phyloP scores from a whole-genome alignment of 495 filamentous ascomycete genomes.

The Trichoderma reesei region DNA sequence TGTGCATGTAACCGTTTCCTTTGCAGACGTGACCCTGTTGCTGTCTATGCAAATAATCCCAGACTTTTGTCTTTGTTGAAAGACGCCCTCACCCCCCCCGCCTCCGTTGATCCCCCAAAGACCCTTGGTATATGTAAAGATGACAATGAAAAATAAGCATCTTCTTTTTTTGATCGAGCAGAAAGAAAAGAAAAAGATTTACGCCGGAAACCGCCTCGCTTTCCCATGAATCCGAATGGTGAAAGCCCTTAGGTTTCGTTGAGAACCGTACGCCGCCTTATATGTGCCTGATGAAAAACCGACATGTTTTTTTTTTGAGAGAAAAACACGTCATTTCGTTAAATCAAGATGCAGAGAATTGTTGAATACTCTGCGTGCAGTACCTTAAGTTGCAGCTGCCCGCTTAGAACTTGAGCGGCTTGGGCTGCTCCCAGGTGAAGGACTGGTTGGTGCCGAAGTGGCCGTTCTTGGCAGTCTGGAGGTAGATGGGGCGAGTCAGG shows the following conservation, averaged over 20 bases:
- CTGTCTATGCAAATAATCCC: conserved; percentile 20
- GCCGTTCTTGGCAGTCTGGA: conserved; percentile 96
- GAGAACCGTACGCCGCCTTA: conserved; percentile 27
- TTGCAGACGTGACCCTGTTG: conserved; percentile 23
- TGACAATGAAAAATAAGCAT: conserved; percentile 10
- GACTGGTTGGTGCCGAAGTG: conserved; percentile 95
- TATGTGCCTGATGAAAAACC: conserved; percentile 4
- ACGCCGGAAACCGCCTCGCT: conserved; percentile 17
- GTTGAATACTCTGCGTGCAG: conserved; percentile 27
- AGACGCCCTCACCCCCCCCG: too few relatives aligned
- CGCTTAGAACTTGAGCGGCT: conserved; percentile 79
- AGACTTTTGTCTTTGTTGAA: conserved; percentile 32
- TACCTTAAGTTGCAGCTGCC: conserved; percentile 19
- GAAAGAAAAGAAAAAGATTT: conserved; percentile 17
- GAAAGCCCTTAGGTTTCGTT: conserved; percentile 30
- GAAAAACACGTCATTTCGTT: conserved; percentile 13
- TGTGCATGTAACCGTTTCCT: conserved; percentile 16
- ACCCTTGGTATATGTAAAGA: conserved; percentile 3
- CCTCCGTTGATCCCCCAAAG: conserved; percentile 13
- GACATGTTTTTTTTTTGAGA: too few relatives aligned
- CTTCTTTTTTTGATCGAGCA: too few relatives aligned
- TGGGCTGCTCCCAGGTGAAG: conserved; percentile 98
- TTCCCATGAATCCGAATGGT: conserved; percentile 12
- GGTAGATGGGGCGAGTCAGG: conserved; percentile 92
- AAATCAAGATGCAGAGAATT: conserved; percentile 19